These are phyloP conservation scores for Trichoderma hamatum DNA, from an alignment of 2,329 filamentous ascomycete genomes.

Conservation along the genomic window DNA sequence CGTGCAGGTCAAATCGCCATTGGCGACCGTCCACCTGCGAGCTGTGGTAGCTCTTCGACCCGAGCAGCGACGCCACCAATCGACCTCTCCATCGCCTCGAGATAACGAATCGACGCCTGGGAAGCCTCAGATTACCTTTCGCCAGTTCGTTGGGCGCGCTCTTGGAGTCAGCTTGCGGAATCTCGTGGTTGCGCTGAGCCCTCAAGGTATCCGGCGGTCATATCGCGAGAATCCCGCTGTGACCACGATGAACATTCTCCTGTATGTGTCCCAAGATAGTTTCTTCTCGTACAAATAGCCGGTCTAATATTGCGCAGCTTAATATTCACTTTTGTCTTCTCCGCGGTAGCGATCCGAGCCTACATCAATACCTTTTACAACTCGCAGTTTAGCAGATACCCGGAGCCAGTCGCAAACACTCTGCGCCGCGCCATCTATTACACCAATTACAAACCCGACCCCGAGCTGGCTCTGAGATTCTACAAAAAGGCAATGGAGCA, in stretches of 20 bases:
- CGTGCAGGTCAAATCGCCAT: constrained; percentile 38
- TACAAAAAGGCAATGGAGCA: constrained; percentile 79
- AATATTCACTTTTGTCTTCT: constrained; percentile 37
- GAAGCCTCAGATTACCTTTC: constrained; percentile 40
- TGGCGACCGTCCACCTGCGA: constrained; percentile 36
- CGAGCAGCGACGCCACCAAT: constrained; percentile 37
- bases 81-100: constrained; percentile 30
- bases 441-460: constrained; percentile 74
- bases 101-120: constrained; percentile 31
- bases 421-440: constrained; percentile 86
- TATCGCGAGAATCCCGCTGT: constrained; percentile 40
- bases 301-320: constrained; percentile 33
- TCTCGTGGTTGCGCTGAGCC: constrained; percentile 40
- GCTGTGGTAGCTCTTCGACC: constrained; percentile 38
- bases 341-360: constrained; percentile 40
- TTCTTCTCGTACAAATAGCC: no score
- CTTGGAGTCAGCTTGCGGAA: constrained; percentile 43
- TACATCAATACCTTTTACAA: constrained; percentile 62
- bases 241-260: constrained; percentile 37
- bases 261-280: constrained; percentile 34
- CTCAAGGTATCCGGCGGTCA: constrained; percentile 41
- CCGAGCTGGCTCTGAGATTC: constrained; percentile 76
- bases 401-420: constrained; percentile 72
- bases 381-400: constrained; percentile 60
- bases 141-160: constrained; percentile 36